These are phyloP conservation scores for Cladophialophora bantiana DNA, from an alignment of 2,329 filamentous ascomycete species.

Conservation along the genomic window DNA sequence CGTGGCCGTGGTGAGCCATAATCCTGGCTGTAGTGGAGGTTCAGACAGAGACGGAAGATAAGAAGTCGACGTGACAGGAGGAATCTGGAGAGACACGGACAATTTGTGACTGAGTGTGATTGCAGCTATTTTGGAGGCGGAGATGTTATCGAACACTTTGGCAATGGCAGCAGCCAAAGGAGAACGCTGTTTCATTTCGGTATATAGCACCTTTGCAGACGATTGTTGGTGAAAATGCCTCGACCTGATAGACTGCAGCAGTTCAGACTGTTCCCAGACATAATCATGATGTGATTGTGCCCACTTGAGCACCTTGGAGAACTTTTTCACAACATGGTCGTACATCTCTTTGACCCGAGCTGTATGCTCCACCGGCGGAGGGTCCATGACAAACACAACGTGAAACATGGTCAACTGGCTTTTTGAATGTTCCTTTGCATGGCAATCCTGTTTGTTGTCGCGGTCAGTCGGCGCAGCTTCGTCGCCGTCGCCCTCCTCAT, in stretches of 20 bases:
- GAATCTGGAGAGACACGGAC: constrained; percentile 68
- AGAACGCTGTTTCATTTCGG: constrained; percentile 64
- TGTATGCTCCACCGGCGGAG: constrained; percentile 77
- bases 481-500: constrained; percentile 25
- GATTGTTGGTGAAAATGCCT: constrained; percentile 31
- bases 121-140: constrained; percentile 83
- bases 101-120: constrained; percentile 61
- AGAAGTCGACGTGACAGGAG: constrained; percentile 69
- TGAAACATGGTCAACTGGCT: constrained; percentile 95
- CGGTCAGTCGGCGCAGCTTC: constrained; percentile 16
- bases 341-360: constrained; percentile 79
- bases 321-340: constrained; percentile 86
- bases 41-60: constrained; percentile 75
- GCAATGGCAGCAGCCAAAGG: constrained; percentile 83
- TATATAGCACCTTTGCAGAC: constrained; percentile 44
- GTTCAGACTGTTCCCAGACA: constrained; percentile 88
- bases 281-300: constrained; percentile 90
- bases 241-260: constrained; percentile 76
- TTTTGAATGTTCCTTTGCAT: constrained; percentile 42
- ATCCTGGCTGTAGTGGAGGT: constrained; percentile 67
- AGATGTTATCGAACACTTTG: constrained; percentile 81
- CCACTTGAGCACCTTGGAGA: constrained; percentile 90
- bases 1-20: constrained; percentile 89
- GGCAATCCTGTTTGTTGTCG: constrained; percentile 2
- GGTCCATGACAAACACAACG: constrained; percentile 88